Evolutionary conservation across 352 stramenopile species (phyloP), one percentile per base, ranked within the genome.

Genomic region (Phytophthora boehmeriae): DNA sequence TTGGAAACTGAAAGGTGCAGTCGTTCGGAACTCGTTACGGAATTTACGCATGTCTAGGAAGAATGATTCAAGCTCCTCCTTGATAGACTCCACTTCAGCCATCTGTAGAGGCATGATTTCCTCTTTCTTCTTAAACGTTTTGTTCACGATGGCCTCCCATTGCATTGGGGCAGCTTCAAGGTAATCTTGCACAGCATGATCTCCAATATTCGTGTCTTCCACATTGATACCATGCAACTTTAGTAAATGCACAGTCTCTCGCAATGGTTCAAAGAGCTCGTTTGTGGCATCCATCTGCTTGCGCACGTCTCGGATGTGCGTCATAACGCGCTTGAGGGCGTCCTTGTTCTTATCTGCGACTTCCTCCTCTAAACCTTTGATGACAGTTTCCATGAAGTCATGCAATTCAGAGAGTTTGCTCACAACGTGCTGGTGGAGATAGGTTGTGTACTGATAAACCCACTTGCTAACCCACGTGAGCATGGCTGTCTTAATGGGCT

Each of bases 61-160:
- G 71, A 99, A 99, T 8, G 92, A 78, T 64, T 99, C 95, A 0
- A 98, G 74, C 19, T 98, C 91, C 36, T 92, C 73, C 59, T 98
- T 98, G 58, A 98, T 97, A 22, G 83, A 86, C 56, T 98, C 92
- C 11, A 98, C 93, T 55, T 98, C 94, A 14, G 92, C 79, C 86
- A 98, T 98, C 78, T 99, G 96, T 39, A 99, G 81, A 5, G 95
- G 95, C 76, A 98, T 87, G 57, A 99, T 99, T 63, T 98, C 94
- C 73, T 99, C 97, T 59, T 99, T 99, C 68, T 98, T 98, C 66
- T 97, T 97, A 71, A 98, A 99, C 17, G 96, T 98, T 68, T 98
- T 98, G 73, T 98, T 99, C 25, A 98, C 93, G n/a, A 98, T 96
- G 5, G 82, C 93, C 63, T 99, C 96, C 97, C 97, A 99, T 52